Conservation (phyloP, 805 yeast species). For the Yamadazyma scolyti region DNA sequence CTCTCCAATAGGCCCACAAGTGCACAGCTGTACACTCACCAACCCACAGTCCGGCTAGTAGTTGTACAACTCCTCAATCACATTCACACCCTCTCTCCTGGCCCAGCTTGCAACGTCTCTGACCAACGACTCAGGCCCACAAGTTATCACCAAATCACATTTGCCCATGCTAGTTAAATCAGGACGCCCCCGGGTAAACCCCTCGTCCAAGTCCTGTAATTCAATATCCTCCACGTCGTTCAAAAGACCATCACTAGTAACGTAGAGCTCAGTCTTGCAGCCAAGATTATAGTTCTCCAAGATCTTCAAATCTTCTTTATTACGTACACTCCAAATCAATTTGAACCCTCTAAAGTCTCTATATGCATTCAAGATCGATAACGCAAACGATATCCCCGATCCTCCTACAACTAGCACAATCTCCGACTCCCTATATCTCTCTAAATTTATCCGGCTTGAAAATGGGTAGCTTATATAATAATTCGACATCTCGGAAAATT, state of each 20-base stretch:
- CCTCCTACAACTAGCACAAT: constrained; percentile 10
- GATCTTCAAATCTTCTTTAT: constrained; percentile 6
- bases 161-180: constrained; percentile 1
- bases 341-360: constrained; percentile 4
- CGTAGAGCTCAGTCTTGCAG: constrained; percentile 3
- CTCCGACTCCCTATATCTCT: constrained; percentile 1
- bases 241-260: constrained; percentile 2
- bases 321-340: constrained; percentile 9
- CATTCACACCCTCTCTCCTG: constrained; percentile 20
- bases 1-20: too few relatives aligned
- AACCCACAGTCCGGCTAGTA: too few relatives aligned
- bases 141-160: constrained; percentile 40
- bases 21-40: too few relatives aligned
- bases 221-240: constrained; percentile 1
- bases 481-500: background rate
- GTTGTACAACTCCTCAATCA: constrained; percentile 7
- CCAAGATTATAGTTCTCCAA: constrained; percentile 4
- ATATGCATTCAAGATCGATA: constrained; percentile 9
- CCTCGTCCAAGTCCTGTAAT: too few relatives aligned
- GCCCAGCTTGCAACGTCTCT: constrained; percentile 39
- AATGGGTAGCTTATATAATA: constrained; percentile 11
- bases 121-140: constrained; percentile 53
- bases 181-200: constrained; percentile 7
- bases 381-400: constrained; percentile 12
- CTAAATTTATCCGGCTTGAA: constrained; percentile 1